Base-by-base conservation (phyloP, 2,329 filamentous ascomycete genomes). In the Botrytis tulipae region DNA sequence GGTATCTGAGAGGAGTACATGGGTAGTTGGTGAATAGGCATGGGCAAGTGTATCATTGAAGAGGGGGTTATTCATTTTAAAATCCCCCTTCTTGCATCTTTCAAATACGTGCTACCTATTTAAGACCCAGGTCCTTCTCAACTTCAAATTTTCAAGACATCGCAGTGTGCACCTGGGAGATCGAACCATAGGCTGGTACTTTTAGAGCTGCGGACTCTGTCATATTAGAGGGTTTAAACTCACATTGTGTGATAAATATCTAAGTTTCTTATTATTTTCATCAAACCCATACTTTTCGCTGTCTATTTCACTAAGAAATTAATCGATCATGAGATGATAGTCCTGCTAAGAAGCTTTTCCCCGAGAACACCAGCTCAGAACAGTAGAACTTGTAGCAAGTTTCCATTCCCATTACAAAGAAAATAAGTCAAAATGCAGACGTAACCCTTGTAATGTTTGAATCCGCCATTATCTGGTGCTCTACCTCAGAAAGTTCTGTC, bases 181-280 rank as follows among this genome's bases (percentile, higher is more conserved):
- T n/a, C n/a, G n/a, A n/a, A n/a, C n/a, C n/a, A n/a, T 29, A n/a
- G 48, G 12, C 12, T 54, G 48, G 4, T 54, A n/a, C 48, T 54
- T 51, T 12, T 25, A 25, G 1, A 5, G 9, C 9, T 4, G 4
- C 0, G 46, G 46, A 4, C 0, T 51, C 22, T n/a, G 25, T n/a
- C 12, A 54, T 54, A 7, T 16, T 14, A n/a, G 25, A 4, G 25
- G 12, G 25, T 16, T 16, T 7, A 6, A 12, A n/a, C 14, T 14
- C 1, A n/a, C 14, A 16, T n/a, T 7, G 12, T 54, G 3, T n/a
- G 48, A 54, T 14, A 8, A 8, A 0, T 3, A 54, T n/a, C 12
- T 0, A 54, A 5, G 10, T 2, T 0, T 7, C 12, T 1, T 54
- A 2, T 29, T 8, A 8, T 7, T 54, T 0, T 54, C 5, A 12